Evolutionary conservation across 1,284 basidiomycete genomes (phyloP).

Genomic region (Schizophyllum amplum): DNA sequence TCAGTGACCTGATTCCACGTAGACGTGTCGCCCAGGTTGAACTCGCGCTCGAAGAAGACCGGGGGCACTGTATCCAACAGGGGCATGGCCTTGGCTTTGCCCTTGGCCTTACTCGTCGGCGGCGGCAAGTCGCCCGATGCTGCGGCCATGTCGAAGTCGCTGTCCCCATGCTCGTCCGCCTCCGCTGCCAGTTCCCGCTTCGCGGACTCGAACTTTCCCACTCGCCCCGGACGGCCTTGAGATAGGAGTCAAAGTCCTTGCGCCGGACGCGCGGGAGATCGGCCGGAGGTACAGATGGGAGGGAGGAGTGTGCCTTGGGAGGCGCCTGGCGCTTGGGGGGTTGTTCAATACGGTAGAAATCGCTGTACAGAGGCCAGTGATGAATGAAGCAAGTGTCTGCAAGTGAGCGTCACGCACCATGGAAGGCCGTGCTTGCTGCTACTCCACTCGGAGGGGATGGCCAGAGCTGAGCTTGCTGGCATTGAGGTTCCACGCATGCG

Average conservation of each 20-base stretch:
- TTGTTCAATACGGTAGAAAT: conserved; percentile 65
- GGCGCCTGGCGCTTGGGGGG: conserved; percentile 77
- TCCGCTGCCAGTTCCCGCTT: conserved; percentile 35
- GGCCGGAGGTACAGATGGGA: conserved; percentile 65
- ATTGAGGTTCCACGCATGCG: conserved; percentile 28
- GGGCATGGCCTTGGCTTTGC: conserved; percentile 39
- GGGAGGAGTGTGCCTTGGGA: conserved; percentile 73
- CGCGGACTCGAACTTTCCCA: conserved; percentile 67
- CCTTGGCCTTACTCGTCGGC: conserved; percentile 7
- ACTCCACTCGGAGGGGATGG: conserved; percentile 63
- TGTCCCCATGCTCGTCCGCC: conserved; percentile 33
- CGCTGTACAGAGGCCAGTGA: conserved; percentile 19
- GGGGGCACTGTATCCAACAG: conserved; percentile 73
- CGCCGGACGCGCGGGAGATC: conserved; percentile 73
- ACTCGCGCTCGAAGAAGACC: conserved; percentile 72
- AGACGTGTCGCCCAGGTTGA: conserved; percentile 80
- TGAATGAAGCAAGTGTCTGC: conserved; percentile 6
- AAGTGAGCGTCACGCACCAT: conserved; percentile 40
- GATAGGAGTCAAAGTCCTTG: conserved; percentile 81
- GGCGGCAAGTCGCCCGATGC: conserved; percentile 12
- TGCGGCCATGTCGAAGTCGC: conserved; percentile 22
- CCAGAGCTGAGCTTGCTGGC: conserved; percentile 30
- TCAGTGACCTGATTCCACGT: conserved; percentile 83
- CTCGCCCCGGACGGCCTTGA: conserved; percentile 65
- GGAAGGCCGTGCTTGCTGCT: conserved; percentile 72